Evolutionary conservation across 169 alveolate species (phyloP).

Genomic region (Eimeria praecox): DNA sequence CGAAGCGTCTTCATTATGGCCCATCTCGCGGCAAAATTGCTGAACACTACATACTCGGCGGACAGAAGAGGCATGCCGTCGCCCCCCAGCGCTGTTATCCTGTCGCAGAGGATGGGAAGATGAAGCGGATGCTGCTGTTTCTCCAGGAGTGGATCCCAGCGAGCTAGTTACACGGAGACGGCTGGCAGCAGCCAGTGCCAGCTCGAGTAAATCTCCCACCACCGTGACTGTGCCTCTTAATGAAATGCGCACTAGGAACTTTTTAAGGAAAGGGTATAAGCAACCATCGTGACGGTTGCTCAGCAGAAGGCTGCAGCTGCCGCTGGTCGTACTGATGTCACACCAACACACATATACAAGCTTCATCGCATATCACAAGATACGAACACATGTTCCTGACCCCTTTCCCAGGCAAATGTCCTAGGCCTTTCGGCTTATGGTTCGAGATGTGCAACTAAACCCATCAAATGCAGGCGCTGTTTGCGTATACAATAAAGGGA

Average conservation of each 20-base stretch:
- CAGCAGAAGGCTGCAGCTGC: slow-evolving; percentile 62
- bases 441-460: background rate
- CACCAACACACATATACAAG: slow-evolving; percentile 17
- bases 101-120: background rate
- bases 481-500: background rate
- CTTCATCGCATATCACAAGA: background rate
- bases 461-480: background rate
- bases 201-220: slow-evolving; percentile 53
- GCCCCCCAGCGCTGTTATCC: background rate
- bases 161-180: slow-evolving; percentile 22
- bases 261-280: slow-evolving; percentile 27
- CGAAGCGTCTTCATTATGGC: background rate
- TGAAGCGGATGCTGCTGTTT: background rate
- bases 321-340: slow-evolving; percentile 61
- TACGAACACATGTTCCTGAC: background rate
- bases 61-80: background rate
- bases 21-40: slow-evolving; percentile 41
- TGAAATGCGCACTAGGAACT: slow-evolving; percentile 54
- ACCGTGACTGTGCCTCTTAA: slow-evolving; percentile 56
- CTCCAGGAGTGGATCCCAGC: background rate
- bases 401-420: background rate
- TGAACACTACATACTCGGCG: background rate
- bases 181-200: slow-evolving; percentile 61
- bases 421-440: background rate
- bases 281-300: slow-evolving; percentile 71